Evolutionary conservation across 352 stramenopile genomes (phyloP), one percentile per base, ranked within the genome.

Genomic region (Thalassiosira oceanica): DNA sequence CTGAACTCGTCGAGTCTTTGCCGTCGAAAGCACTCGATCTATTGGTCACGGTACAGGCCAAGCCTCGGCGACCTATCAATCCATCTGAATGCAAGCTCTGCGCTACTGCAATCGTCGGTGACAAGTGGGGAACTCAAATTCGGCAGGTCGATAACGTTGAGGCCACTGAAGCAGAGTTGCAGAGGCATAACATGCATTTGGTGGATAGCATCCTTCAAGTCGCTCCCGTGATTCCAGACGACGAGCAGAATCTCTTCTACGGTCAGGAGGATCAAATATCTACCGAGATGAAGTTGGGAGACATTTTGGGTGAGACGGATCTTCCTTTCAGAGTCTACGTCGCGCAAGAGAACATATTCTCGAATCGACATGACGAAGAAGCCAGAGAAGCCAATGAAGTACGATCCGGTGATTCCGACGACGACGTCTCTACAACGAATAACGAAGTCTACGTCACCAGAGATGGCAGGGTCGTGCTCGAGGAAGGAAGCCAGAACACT

Each of bases 281-380:
- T 11, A 13, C 5, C 20, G 44, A 53, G 11, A 53, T 53, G 44
- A 53, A 41, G 33, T 26, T 53, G 20, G 44, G 44, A 33, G 44
- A 53, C 27, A 24, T 26, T 18, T 33, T 53, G 44, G 27, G 27
- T 10, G 33, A 5, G 16, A 24, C 4, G 7, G 7, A 18, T 53
- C 27, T 41, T 18, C 18, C 26, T 11, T 7, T 11, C 16, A 33
- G 7, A 41, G 23, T 53, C 18, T 33, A 18, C 16, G 44, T 53
- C 7, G 44, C 44, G 18, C 44, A 53, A 13, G 44, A 33, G 44
- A 53, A 41, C 44, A 53, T 53, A 8, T 53, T 53, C 16, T 53
- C 44, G 16, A 53, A 53, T 41, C 20, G 44, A 33, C 7, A 41
- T 33, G 44, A 53, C 13, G 5, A n/a, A n/a, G n/a, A n/a, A n/a